Percentiles rank a stretch among this genome's conserved stretches.
Evolutionary conservation across 2,329 filamentous ascomycete genomes (phyloP).

Genomic region (Magnaporthiopsis poae): DNA sequence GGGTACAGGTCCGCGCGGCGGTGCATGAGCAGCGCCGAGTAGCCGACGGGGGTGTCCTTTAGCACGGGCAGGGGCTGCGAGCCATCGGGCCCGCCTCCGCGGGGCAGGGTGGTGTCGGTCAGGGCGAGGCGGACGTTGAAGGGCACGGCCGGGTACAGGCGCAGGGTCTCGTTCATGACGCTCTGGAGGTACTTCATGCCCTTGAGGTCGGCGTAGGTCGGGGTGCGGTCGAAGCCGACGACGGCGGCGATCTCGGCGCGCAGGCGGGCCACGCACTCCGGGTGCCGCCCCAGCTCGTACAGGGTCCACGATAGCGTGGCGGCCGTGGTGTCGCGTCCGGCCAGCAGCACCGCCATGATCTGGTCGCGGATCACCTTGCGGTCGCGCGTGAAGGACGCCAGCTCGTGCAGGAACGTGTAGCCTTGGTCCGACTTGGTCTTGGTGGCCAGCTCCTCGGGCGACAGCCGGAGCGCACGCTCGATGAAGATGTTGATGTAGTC

Average conservation of each 20-base stretch:
- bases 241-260: conserved; percentile 60
- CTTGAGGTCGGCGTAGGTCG: conserved; percentile 74
- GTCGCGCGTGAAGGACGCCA: conserved; percentile 70
- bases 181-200: conserved; percentile 73
- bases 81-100: conserved; percentile 57
- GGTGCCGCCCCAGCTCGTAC: conserved; percentile 69
- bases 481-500: conserved; percentile 70
- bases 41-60: conserved; percentile 56
- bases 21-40: conserved; percentile 64
- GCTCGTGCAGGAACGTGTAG: conserved; percentile 79
- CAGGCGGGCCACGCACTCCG: conserved; percentile 56
- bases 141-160: conserved; percentile 68
- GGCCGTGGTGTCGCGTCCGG: conserved; percentile 80
- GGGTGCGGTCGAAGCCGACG: conserved; percentile 50
- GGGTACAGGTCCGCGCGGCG: conserved; percentile 56
- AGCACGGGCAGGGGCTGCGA: conserved; percentile 52
- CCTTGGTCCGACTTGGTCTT: conserved; percentile 61
- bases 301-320: conserved; percentile 70
- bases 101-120: conserved; percentile 63
- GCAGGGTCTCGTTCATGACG: conserved; percentile 66
- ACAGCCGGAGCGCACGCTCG: conserved; percentile 59
- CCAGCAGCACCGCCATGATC: conserved; percentile 70
- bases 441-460: conserved; percentile 59
- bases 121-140: conserved; percentile 68
- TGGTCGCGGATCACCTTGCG: conserved; percentile 70